These are phyloP conservation scores for Fraxinus greggii DNA, from an alignment of 305 asterid species.

Conservation along the genomic window DNA sequence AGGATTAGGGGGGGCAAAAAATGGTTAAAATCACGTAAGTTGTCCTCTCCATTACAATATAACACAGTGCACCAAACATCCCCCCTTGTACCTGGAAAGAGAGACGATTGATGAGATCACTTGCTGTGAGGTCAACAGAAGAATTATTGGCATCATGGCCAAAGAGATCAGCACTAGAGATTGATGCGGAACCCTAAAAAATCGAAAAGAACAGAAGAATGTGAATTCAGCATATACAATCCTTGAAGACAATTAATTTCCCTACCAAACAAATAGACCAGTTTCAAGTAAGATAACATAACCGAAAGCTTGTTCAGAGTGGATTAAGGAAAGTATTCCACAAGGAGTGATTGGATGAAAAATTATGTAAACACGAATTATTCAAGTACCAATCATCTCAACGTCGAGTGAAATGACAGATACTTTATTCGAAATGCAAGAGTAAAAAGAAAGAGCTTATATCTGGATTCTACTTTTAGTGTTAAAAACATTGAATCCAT, in stretches of 20 bases:
- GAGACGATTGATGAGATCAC: slow-evolving; percentile 81
- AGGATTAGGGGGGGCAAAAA: not conserved
- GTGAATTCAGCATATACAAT: not conserved
- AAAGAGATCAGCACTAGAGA: slow-evolving; percentile 90
- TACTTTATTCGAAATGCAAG: not conserved
- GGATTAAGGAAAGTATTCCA: not conserved
- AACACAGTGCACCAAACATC: not conserved
- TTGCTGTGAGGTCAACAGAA: slow-evolving; percentile 57
- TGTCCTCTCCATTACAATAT: not conserved
- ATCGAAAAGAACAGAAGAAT: slow-evolving; percentile 12
- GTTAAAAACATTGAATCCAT: not conserved
- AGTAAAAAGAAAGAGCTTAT: not conserved
- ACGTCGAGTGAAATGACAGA: not conserved
- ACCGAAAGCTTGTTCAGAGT: not conserved
- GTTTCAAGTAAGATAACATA: not conserved
- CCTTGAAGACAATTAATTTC: not conserved
- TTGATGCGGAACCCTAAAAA: slow-evolving; percentile 74
- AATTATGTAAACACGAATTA: not conserved
- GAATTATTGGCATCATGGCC: slow-evolving; percentile 43
- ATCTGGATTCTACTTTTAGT: not conserved
- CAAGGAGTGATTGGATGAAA: not conserved
- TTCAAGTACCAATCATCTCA: not conserved
- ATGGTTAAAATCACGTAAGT: not conserved
- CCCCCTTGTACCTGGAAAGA: slow-evolving; percentile 77
- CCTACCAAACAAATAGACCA: not conserved